phyloP scores from a whole-genome alignment of 1,284 basidiomycete genomes.

The Cryptococcus neoformans region DNA sequence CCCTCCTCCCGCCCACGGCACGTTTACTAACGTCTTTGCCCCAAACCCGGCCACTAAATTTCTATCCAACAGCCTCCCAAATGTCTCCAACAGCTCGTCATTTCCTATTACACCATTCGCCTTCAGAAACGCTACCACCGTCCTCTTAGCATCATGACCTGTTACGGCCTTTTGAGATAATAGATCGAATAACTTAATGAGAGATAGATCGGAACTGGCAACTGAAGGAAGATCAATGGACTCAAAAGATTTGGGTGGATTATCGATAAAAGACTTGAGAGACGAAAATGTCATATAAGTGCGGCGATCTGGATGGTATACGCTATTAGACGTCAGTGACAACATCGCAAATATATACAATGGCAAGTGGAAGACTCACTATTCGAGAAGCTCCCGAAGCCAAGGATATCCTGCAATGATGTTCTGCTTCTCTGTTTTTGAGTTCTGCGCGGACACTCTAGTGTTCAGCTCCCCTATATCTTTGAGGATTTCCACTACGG shows the following conservation, averaged over 20 bases:
- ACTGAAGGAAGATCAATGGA: too few species aligned
- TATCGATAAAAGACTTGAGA: not conserved
- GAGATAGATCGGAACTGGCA: not conserved
- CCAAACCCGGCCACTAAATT: constrained; percentile 40
- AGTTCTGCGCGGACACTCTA: constrained; percentile 24
- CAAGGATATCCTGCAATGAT: constrained; percentile 37
- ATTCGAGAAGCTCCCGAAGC: constrained; percentile 31
- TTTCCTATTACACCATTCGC: constrained; percentile 5
- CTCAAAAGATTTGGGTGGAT: too few species aligned
- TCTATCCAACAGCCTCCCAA: constrained; percentile 35
- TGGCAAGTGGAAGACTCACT: constrained; percentile 21
- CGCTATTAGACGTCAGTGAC: constrained; percentile 9
- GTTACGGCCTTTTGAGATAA: constrained; percentile 15
- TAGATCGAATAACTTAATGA: constrained; percentile 18
- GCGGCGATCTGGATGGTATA: constrained; percentile 25
- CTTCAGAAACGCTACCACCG: constrained; percentile 18
- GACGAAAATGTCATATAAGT: constrained; percentile 14
- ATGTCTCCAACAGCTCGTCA: constrained; percentile 18
- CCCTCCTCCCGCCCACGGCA: constrained; percentile 20
- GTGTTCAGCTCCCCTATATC: constrained; percentile 23
- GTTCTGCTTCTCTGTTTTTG: constrained; percentile 19
- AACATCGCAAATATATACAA: not conserved
- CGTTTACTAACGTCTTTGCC: constrained; percentile 20
- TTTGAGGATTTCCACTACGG: constrained; percentile 10
- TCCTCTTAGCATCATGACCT: constrained; percentile 20